Evolutionary conservation across 2,329 filamentous ascomycete species (phyloP).

Genomic region (Coniella lustricola): DNA sequence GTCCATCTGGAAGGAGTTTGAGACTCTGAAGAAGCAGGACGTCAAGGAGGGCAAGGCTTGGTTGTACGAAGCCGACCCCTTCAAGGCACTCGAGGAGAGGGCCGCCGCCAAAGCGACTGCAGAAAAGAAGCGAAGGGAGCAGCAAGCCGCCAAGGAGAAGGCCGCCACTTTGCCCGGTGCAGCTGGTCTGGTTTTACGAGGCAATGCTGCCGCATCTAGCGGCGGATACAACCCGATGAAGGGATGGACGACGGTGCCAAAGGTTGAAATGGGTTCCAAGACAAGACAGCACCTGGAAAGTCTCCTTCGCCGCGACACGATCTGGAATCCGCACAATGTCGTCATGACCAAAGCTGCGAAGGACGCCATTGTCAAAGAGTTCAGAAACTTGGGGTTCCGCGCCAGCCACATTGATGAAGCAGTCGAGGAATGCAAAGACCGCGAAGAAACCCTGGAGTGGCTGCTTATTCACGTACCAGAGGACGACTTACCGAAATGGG

Average conservation of each 20-base stretch:
- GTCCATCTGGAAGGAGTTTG: conserved; percentile 87
- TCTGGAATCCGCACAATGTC: conserved; percentile 81
- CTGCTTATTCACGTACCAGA: conserved; percentile 93
- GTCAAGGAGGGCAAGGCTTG: conserved; percentile 71
- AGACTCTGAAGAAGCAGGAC: conserved; percentile 73
- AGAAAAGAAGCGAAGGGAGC: conserved; percentile 73
- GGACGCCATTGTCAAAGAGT: conserved; percentile 59
- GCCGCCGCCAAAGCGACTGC: conserved; percentile 69
- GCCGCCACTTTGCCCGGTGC: conserved; percentile 56
- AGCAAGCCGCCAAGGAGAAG: conserved; percentile 60
- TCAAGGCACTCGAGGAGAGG: conserved; percentile 69
- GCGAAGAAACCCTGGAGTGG: conserved; percentile 92
- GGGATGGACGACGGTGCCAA: conserved; percentile 78
- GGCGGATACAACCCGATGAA: conserved; percentile 48
- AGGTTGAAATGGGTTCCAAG: conserved; percentile 85
- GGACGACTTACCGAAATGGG: conserved; percentile 90
- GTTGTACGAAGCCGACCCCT: conserved; percentile 95
- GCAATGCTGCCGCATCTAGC: conserved; percentile 30
- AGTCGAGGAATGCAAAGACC: conserved; percentile 77
- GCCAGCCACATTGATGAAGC: conserved; percentile 85
- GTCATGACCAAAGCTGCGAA: conserved; percentile 53
- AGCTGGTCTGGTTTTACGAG: conserved; percentile 47
- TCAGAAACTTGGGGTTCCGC: conserved; percentile 78
- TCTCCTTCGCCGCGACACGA: conserved; percentile 66
- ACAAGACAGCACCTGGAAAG: conserved; percentile 74